A percentile compares a stretch with the other conserved stretches of the same genome.
These are phyloP conservation scores for Odontarrhena argentea DNA, from an alignment of 345 rosid species.

Conservation along the genomic window DNA sequence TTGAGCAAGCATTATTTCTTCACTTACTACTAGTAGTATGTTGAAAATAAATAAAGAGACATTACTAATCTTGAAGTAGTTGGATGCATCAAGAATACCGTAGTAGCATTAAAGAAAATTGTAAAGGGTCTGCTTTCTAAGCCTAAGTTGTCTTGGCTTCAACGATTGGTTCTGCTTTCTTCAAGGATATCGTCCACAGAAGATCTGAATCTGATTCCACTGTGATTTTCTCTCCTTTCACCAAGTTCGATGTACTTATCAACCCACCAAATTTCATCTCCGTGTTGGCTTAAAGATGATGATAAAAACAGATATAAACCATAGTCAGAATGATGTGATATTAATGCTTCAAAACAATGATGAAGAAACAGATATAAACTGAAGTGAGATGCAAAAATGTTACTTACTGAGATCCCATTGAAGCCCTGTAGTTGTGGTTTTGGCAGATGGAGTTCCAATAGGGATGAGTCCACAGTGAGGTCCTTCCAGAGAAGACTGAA, in stretches of 20 bases:
- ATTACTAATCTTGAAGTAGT: background rate
- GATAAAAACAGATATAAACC: constrained; percentile 9
- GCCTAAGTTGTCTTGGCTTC: constrained; percentile 19
- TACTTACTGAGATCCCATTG: constrained; percentile 87
- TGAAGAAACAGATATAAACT: background rate
- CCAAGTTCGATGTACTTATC: constrained; percentile 80
- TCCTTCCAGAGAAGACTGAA: constrained; percentile 66
- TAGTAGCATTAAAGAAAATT: background rate
- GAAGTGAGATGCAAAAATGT: background rate
- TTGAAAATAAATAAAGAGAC: background rate
- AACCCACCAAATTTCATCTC: constrained; percentile 88
- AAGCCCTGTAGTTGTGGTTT: constrained; percentile 85
- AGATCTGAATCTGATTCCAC: constrained; percentile 80
- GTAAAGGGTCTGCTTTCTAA: background rate
- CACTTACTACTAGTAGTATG: background rate
- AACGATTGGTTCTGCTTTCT: constrained; percentile 28
- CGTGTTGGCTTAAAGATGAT: constrained; percentile 46
- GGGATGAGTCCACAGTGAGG: constrained; percentile 96
- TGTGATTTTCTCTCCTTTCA: constrained; percentile 57
- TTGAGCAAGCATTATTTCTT: background rate
- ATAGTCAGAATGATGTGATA: background rate
- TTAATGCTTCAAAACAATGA: constrained; percentile 35
- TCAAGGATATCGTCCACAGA: constrained; percentile 92
- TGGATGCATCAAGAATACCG: background rate
- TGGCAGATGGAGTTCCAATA: constrained; percentile 64